A percentile compares a stretch with the other conserved stretches of the same genome.
These are phyloP conservation scores for Mucor irregularis DNA, from an alignment of 371 early-diverging fungal species.

Conservation along the genomic window DNA sequence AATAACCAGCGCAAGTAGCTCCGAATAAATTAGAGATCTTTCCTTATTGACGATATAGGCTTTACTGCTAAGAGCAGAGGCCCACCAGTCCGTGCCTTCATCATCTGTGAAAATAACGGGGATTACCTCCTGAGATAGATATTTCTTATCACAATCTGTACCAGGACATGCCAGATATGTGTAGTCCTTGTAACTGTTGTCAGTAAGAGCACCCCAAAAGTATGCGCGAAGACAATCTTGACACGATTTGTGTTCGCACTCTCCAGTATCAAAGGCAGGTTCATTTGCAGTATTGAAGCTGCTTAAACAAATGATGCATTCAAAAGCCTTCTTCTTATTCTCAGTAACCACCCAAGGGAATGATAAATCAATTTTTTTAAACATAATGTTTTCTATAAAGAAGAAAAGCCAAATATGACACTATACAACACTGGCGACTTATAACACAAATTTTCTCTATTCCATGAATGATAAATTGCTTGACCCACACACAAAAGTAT, in stretches of 20 bases:
- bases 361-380: too few relatives aligned
- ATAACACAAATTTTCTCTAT: too few relatives aligned
- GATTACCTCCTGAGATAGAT: neutral
- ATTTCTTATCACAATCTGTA: conserved; percentile 1
- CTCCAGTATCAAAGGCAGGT: neutral
- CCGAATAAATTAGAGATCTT: neutral
- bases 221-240: conserved; percentile 11
- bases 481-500: too few relatives aligned
- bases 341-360: too few relatives aligned
- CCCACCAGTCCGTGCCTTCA: conserved; percentile 16
- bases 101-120: neutral
- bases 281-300: neutral
- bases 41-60: conserved; percentile 16
- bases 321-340: neutral
- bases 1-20: neutral
- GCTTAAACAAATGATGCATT: neutral
- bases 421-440: too few relatives aligned
- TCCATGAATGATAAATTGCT: too few relatives aligned
- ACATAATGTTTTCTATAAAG: too few relatives aligned
- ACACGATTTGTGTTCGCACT: conserved; percentile 10
- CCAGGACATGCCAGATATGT: conserved; percentile 10
- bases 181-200: neutral
- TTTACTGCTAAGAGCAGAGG: neutral
- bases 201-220: neutral
- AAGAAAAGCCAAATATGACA: too few relatives aligned